Evolutionary conservation across 1,139 yeast genomes (phyloP).

Genomic region (Diutina ranongensis): DNA sequence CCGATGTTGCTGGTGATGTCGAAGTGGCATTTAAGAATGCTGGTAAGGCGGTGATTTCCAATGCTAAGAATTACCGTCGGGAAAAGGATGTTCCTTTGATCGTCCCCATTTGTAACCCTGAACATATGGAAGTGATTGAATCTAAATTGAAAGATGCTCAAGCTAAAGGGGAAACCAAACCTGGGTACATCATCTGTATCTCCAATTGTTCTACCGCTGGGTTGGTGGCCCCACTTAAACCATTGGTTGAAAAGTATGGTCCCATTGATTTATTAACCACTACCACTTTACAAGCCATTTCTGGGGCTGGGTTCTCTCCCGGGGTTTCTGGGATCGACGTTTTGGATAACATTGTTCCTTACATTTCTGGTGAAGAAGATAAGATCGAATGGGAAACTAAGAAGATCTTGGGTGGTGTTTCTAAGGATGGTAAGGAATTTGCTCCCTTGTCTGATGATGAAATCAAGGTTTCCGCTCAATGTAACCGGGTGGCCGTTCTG

Average conservation of each 20-base stretch:
- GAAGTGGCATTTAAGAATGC: constrained; percentile 75
- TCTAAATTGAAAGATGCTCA: constrained; percentile 43
- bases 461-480: constrained; percentile 85
- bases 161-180: constrained; percentile 40
- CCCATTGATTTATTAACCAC: constrained; percentile 80
- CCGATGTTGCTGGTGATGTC: constrained; percentile 87
- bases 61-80: constrained; percentile 94
- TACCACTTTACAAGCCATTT: constrained; percentile 92
- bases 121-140: constrained; percentile 71
- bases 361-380: constrained; percentile 94
- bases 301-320: constrained; percentile 98
- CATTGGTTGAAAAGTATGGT: constrained; percentile 79
- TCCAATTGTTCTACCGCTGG: constrained; percentile 99
- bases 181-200: constrained; percentile 86
- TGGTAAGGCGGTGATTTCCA: constrained; percentile 79
- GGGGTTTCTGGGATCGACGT: constrained; percentile 95
- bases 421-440: constrained; percentile 44
- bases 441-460: constrained; percentile 55
- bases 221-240: constrained; percentile 90
- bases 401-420: constrained; percentile 69
- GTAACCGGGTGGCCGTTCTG: constrained; percentile 93
- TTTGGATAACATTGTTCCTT: constrained; percentile 89
- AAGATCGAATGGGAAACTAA: constrained; percentile 98
- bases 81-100: constrained; percentile 79
- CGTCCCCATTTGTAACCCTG: constrained; percentile 94